Base-by-base conservation (phyloP, 192 early-diverging fungal genomes). In the Backusella luteola region DNA sequence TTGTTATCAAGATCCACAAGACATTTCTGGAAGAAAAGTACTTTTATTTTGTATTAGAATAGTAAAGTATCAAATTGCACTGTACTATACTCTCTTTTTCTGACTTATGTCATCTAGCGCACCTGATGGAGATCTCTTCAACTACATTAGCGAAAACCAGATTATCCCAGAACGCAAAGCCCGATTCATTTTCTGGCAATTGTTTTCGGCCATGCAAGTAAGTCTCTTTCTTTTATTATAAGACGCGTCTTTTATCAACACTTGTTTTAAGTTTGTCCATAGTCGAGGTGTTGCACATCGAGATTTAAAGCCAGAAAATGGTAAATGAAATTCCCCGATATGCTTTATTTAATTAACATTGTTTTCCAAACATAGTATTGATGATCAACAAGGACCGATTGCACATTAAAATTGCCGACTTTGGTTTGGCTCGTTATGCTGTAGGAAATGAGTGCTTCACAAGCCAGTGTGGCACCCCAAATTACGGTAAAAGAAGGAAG, bases 71-170 rank as follows among this genome's bases (percentile, higher is more conserved):
- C 14, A 32, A 70, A 35, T n/a, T 4, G 14, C 1, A 15, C 26
- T 34, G 26, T 29, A 29, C 26, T 29, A 34, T 52, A 29, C 4
- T 23, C 35, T 26, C 63, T 23, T 23, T 56, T 26, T 2, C 32
- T 32, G 2, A 32, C 32, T 32, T 32, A 2, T 3, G 12, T 68
- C 66, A 21, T 46, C 23, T 71, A 93, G 92, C 71, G 93, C 94
- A 4, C 86, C 88, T 12, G 95, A 94, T 73, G 96, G 96, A 66
- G 97, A 98, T 81, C 84, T 99, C 17, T 99, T 99, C 84, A 96
- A 97, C 73, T 91, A 93, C 39, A 96, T 99, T 70, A 91, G 94
- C 29, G 85, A 85, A 34, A 90, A 91, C 34, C 89, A 91, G 67
- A 89, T 85, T 59, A 89, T 95, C 69, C 83, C 87, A 35, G 97